phyloP scores from a whole-genome alignment of 768 basidiomycete species.

The Phylloporus sp. region DNA sequence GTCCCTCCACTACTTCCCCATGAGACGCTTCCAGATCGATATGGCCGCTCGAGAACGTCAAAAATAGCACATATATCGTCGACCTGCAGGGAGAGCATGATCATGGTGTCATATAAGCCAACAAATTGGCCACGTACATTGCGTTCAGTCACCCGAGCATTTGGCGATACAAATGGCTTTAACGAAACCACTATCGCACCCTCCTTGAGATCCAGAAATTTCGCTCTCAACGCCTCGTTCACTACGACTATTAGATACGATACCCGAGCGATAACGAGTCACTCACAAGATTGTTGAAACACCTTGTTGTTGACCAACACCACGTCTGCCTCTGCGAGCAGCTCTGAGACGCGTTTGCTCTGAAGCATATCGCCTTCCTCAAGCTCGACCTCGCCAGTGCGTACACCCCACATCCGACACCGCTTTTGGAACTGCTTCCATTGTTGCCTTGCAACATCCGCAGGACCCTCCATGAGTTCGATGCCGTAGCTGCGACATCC shows the following conservation, averaged over 20 bases:
- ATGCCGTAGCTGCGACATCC: conserved; percentile 78
- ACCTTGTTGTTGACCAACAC: conserved; percentile 89
- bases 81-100: conserved; percentile 39
- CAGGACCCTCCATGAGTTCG: conserved; percentile 74
- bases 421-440: conserved; percentile 69
- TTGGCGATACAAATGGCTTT: conserved; percentile 75
- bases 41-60: conserved; percentile 64
- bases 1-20: conserved; percentile 72
- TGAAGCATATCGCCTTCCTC: conserved; percentile 85
- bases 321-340: conserved; percentile 82
- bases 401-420: conserved; percentile 89
- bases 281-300: conserved; percentile 69
- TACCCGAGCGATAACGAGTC: neutral
- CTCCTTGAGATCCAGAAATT: conserved; percentile 93
- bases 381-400: conserved; percentile 69
- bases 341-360: conserved; percentile 58
- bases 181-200: conserved; percentile 88
- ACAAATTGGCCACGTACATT: conserved; percentile 50
- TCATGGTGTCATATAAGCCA: neutral
- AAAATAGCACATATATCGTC: conserved; percentile 83
- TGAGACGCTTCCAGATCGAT: conserved; percentile 72
- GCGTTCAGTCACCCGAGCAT: conserved; percentile 77
- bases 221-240: conserved; percentile 81
- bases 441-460: conserved; percentile 75
- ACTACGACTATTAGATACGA: conserved; percentile 40